Base-by-base conservation (phyloP, 192 early-diverging fungal species). In the Diversispora eburnea region DNA sequence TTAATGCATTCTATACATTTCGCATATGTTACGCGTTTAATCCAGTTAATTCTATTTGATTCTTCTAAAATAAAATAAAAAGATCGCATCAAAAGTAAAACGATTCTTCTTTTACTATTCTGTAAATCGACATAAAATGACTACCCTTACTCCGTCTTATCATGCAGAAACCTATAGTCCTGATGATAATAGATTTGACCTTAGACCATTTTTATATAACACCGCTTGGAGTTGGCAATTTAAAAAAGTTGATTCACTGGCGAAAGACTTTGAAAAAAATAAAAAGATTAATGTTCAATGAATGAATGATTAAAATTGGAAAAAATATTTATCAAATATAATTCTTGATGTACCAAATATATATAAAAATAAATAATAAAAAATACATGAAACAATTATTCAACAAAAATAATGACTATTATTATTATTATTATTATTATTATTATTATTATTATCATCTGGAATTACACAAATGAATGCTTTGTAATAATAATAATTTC, bases 81-180 rank as follows among this genome's bases (percentile, higher is more conserved):
- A 94, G 88, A 86, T 99, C 74, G 96, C 94, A 0, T 83, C 77
- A 10, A 98, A 98, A 72, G 96, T 99, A 59, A 98, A 98, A 81
- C 81, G 84, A 12, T 98, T 99, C 81, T 99, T 97, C 79, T 94
- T 91, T 72, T 99, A 87, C 80, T 97, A 98, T 75, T 86, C 95
- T 7, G 95, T 99, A 69, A 99, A 99, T 85, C 88, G 98, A 49
- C 98, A 99, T 84, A 99, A 99, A 83, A 94, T 97, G 85, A 99
- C 98, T 8, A 94, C 97, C 0, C 75, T 99, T 8, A 98, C 98
- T 7, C 98, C 98, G 1, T 86, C 93, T 0, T 97, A 97, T 79
- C 96, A 98, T 69, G 95, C 97, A 56, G 94, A 95, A 66, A 87
- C 90, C 0, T 99, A 99, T 77, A 92, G 92, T 63, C 94, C 97